These are phyloP conservation scores for Clonostachys solani DNA, from an alignment of 2,329 filamentous ascomycete species.

Conservation along the genomic window DNA sequence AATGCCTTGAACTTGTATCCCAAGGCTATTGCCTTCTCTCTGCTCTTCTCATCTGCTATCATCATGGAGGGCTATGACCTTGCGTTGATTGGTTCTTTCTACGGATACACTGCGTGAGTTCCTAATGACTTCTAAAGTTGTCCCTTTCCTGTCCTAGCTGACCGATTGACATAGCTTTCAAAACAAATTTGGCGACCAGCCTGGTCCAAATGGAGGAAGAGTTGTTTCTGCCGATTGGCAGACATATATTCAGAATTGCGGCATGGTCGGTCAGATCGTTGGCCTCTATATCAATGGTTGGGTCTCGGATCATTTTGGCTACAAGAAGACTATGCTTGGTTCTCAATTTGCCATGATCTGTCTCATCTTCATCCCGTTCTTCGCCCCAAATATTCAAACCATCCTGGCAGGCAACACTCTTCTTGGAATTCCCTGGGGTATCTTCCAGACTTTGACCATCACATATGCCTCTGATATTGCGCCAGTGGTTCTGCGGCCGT, in stretches of 20 bases:
- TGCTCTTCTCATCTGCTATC: conserved; percentile 33
- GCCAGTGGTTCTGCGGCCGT: conserved; percentile 39
- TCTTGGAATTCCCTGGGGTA: conserved; percentile 50
- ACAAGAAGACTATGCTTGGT: conserved; percentile 53
- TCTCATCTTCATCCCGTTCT: conserved; percentile 58
- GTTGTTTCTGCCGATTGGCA: conserved; percentile 23
- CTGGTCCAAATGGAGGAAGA: not conserved
- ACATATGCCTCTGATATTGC: conserved; percentile 66
- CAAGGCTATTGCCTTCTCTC: conserved; percentile 35
- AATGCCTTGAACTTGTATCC: conserved; percentile 31
- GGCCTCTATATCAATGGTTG: conserved; percentile 58
- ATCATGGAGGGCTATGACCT: conserved; percentile 36
- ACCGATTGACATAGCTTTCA: conserved; percentile 36
- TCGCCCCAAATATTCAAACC: conserved; percentile 46
- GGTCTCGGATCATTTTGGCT: conserved; percentile 56
- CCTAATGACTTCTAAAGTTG: no score
- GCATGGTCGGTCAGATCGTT: conserved; percentile 52
- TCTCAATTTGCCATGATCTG: conserved; percentile 42
- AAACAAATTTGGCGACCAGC: conserved; percentile 37
- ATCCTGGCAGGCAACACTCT: conserved; percentile 55
- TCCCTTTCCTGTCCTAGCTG: no score
- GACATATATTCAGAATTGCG: conserved; percentile 27
- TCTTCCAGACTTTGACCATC: conserved; percentile 47
- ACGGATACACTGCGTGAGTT: conserved; percentile 23
- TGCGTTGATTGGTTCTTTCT: conserved; percentile 32